phyloP scores from a whole-genome alignment of 257 asterid genomes.

The Jasminum sambac region DNA sequence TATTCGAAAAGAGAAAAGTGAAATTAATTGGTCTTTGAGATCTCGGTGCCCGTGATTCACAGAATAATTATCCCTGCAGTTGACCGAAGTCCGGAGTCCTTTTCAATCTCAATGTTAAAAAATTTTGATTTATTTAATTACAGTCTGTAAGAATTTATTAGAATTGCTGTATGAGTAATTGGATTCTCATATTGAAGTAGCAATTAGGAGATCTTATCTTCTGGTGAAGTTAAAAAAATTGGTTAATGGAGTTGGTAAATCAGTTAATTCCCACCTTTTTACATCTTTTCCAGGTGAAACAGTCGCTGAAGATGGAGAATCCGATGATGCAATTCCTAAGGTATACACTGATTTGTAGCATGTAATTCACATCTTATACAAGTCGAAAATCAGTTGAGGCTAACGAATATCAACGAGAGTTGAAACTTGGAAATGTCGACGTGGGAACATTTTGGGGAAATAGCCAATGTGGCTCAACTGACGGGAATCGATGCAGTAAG shows the following conservation, averaged over 20 bases:
- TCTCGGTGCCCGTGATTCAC: constrained; percentile 27
- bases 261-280: background rate
- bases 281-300: background rate
- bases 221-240: background rate
- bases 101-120: background rate
- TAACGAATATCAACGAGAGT: constrained; percentile 13
- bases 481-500: constrained; percentile 73
- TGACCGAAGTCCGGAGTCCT: background rate
- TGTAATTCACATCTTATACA: constrained; percentile 8
- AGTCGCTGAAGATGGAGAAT: background rate
- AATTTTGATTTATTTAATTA: background rate
- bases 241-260: background rate
- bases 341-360: constrained; percentile 18
- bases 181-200: background rate
- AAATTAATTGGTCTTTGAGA: constrained; percentile 31
- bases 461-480: constrained; percentile 83
- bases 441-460: constrained; percentile 74
- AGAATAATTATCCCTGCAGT: constrained; percentile 25
- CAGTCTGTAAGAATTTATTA: background rate
- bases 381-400: constrained; percentile 16
- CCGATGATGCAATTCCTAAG: background rate
- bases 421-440: constrained; percentile 42
- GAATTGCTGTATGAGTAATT: background rate
- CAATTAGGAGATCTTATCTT: background rate
- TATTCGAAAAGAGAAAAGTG: constrained; percentile 28